phyloP scores from a whole-genome alignment of 2,329 filamentous ascomycete species.

The Penicillium freii region DNA sequence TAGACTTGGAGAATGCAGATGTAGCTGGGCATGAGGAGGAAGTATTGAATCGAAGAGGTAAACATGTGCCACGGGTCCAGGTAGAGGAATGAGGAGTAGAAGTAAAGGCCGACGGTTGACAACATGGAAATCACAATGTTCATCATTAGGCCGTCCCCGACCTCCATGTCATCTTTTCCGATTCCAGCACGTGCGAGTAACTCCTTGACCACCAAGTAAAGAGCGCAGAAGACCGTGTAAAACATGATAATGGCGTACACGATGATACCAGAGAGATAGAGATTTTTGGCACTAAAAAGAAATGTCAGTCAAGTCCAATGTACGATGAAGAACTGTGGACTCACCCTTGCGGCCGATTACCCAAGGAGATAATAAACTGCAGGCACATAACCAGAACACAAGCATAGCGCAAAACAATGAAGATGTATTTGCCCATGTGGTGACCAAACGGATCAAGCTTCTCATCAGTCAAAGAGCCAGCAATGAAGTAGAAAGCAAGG shows the following conservation, averaged over 20 bases:
- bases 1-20: conserved; percentile 98
- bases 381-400: conserved; percentile 85
- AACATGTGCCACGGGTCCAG: conserved; percentile 99
- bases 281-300: conserved; percentile 64
- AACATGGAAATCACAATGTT: conserved; percentile 89
- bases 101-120: conserved; percentile 89
- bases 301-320: conserved; percentile 6
- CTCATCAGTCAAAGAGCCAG: conserved; percentile 78
- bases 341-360: conserved; percentile 87
- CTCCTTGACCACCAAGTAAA: conserved; percentile 88
- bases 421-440: conserved; percentile 78
- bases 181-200: conserved; percentile 54
- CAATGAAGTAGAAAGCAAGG: conserved; percentile 96
- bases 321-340: conserved; percentile 12
- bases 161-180: conserved; percentile 45
- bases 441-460: conserved; percentile 88
- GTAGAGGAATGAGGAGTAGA: conserved; percentile 94
- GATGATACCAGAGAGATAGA: conserved; percentile 85
- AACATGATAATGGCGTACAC: conserved; percentile 93
- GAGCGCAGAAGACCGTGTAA: conserved; percentile 84
- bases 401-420: conserved; percentile 78
- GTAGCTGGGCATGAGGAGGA: conserved; percentile 84
- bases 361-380: conserved; percentile 94
- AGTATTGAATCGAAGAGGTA: conserved; percentile 87
- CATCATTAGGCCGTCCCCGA: conserved; percentile 89